Evolutionary conservation across 257 asterid genomes (phyloP), one percentile per base, ranked within the genome.

Genomic region (Misopates orontium): DNA sequence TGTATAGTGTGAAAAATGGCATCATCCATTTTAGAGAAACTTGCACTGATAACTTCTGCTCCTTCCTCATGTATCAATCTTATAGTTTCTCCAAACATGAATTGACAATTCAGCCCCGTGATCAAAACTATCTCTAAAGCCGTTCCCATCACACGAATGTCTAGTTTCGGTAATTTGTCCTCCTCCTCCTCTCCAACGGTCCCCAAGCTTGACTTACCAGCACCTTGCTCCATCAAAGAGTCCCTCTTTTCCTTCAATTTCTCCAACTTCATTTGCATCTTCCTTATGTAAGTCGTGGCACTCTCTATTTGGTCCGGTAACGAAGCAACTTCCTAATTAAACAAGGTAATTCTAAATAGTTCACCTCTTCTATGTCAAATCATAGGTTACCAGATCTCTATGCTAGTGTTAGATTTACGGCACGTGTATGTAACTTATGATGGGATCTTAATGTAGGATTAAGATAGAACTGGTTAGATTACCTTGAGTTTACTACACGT

Each of bases 11-110:
- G 97, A 70, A 82, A 85, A 16, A 87, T 67, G 15, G 77, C 52
- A 32, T 71, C 21, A 11, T 76, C 76, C 0, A 64, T 40, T 0
- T 52, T 60, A 51, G 81, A 73, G 49, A 76, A 87, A 47, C 54
- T 82, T 4, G 95, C 92, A 51, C 9, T 67, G 5, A 80, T 49
- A 23, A 90, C 82, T 25, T 90, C 82, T 0, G 77, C 85, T 12
- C 86, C 91, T 75, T 87, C 86, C 71, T 87, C 89, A 53, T 82
- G 88, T 69, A 85, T 73, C 64, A 84, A 41, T 10, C 83, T 71
- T 20, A 90, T 71, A 31, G 67, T 60, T 55, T 79, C 85, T 22
- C 45, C 71, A 65, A 90, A 84, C 73, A 84, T 73, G 79, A 69
- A 79, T n/a, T 81, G 87, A 65, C 71, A 32, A 45, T 81, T 75